phyloP scores from a whole-genome alignment of 352 stramenopile genomes.

The Pythium phragmitis region DNA sequence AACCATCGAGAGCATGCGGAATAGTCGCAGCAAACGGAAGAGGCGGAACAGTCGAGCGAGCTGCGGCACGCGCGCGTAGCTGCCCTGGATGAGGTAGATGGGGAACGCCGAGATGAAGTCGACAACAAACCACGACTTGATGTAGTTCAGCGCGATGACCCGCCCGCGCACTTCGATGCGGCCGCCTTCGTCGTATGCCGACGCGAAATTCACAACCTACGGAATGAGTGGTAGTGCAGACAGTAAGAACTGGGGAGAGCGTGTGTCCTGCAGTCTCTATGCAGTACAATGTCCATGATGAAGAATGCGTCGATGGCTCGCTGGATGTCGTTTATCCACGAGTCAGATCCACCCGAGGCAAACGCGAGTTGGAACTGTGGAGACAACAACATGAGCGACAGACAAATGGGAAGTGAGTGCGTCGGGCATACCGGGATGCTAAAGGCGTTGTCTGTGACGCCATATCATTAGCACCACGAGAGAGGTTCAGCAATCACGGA shows the following conservation, averaged over 20 bases:
- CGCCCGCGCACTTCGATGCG: constrained; percentile 48
- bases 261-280: background rate
- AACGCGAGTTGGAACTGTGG: constrained; percentile 74
- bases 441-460: constrained; percentile 60
- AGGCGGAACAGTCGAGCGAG: constrained; percentile 59
- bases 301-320: constrained; percentile 67
- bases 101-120: constrained; percentile 78
- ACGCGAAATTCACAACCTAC: constrained; percentile 67
- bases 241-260: background rate
- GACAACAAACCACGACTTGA: constrained; percentile 71
- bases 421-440: constrained; percentile 51
- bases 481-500: too few relatives aligned
- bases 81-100: constrained; percentile 63
- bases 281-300: constrained; percentile 66
- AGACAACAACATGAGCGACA: constrained; percentile 2
- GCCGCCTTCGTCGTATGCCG: constrained; percentile 59
- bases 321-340: constrained; percentile 54
- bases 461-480: background rate
- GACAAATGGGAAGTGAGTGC: background rate
- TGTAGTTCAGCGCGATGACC: constrained; percentile 53
- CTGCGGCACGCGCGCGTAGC: constrained; percentile 60
- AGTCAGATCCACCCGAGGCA: constrained; percentile 16
- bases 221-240: constrained; percentile 12
- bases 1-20: constrained; percentile 70
- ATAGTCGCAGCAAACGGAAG: constrained; percentile 60